phyloP scores from a whole-genome alignment of 2,329 filamentous ascomycete species.

The Aureobasidium uvarum region DNA sequence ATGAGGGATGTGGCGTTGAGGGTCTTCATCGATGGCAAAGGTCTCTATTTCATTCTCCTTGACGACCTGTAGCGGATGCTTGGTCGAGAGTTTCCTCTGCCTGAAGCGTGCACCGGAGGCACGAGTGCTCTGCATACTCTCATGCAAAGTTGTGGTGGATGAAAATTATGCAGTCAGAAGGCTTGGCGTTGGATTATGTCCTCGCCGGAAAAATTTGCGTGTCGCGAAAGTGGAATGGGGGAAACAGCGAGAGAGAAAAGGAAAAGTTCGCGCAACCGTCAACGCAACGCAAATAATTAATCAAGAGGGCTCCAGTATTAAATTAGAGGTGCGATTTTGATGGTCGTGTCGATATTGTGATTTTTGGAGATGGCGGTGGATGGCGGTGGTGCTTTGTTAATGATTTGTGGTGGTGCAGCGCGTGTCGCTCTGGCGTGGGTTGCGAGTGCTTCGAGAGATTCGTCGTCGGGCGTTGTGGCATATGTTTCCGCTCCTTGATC shows the following conservation, averaged over 20 bases:
- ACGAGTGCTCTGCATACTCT: conserved; percentile 28
- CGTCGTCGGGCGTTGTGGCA: conserved; percentile 17
- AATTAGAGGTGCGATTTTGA: conserved; percentile 20
- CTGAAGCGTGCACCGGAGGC: conserved; percentile 50
- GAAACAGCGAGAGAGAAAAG: conserved; percentile 2
- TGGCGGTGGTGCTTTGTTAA: conserved; percentile 18
- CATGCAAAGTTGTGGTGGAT: conserved; percentile 23
- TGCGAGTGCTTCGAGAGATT: conserved; percentile 12
- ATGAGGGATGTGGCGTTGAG: conserved; percentile 75
- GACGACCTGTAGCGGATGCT: conserved; percentile 82
- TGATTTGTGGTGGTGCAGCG: conserved; percentile 22
- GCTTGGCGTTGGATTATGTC: conserved; percentile 24
- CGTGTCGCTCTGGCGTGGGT: conserved; percentile 16
- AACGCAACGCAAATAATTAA: conserved; percentile 24
- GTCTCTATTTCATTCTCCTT: conserved; percentile 79
- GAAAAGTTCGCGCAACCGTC: background rate
- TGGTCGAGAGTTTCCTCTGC: conserved; percentile 88
- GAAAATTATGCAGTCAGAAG: conserved; percentile 23
- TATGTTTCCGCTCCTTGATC: conserved; percentile 4
- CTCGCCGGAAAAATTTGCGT: conserved; percentile 23
- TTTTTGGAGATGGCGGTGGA: conserved; percentile 24
- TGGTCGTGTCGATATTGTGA: conserved; percentile 20
- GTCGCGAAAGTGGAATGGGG: conserved; percentile 7
- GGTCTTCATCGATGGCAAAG: conserved; percentile 71
- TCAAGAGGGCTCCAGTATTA: conserved; percentile 4